phyloP scores from a whole-genome alignment of 129 eudicot genomes.

The Artemisia annua region DNA sequence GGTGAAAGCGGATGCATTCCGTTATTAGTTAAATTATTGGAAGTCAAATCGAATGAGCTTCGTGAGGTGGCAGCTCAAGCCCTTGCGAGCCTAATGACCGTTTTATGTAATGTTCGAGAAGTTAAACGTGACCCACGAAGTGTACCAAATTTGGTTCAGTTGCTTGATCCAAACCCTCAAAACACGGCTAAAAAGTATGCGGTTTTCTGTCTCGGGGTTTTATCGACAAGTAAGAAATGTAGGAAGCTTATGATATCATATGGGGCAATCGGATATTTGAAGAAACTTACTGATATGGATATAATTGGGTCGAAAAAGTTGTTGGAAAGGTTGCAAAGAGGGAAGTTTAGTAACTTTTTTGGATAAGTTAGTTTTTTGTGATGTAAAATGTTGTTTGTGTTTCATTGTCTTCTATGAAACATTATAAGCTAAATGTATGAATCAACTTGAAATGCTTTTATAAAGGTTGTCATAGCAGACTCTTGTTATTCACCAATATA shows the following conservation, averaged over 20 bases:
- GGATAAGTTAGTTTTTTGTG: constrained; percentile 47
- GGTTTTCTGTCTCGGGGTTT: constrained; percentile 51
- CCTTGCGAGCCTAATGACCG: constrained; percentile 52
- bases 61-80: constrained; percentile 87
- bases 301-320: constrained; percentile 78
- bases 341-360: constrained; percentile 65
- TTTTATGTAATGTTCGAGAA: constrained; percentile 56
- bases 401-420: constrained; percentile 56
- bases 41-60: constrained; percentile 56
- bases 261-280: constrained; percentile 89
- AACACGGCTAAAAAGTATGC: constrained; percentile 90
- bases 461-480: constrained; percentile 1
- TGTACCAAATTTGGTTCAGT: constrained; percentile 80
- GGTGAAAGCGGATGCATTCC: constrained; percentile 85
- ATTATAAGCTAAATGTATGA: constrained; percentile 13
- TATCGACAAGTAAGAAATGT: constrained; percentile 74
- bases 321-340: constrained; percentile 75
- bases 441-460: constrained; percentile 1
- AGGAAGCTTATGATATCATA: constrained; percentile 86
- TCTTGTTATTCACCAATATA: too few relatives aligned
- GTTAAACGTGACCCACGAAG: constrained; percentile 67
- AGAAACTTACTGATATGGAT: constrained; percentile 81
- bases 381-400: constrained; percentile 11
- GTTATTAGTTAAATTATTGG: constrained; percentile 64
- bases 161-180: constrained; percentile 78